Evolutionary conservation across 148 eudicot species (phyloP).

Genomic region (Camellia lanceoleosa): DNA sequence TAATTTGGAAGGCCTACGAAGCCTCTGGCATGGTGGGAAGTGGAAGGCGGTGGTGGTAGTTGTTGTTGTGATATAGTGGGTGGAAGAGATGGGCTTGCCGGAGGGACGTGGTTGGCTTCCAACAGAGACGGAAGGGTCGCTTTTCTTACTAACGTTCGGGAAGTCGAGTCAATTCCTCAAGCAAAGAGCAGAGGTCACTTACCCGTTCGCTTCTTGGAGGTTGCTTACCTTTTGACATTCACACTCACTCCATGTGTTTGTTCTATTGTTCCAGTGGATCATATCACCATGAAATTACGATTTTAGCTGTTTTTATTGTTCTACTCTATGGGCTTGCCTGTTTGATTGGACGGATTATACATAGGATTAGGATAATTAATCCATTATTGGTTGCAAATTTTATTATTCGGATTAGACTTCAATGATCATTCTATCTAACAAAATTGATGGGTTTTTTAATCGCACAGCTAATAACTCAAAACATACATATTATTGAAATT

Average conservation of each 20-base stretch:
- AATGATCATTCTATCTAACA: too few relatives aligned
- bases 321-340: too few relatives aligned
- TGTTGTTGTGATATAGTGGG: conserved; percentile 44
- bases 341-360: too few relatives aligned
- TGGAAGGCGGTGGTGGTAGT: conserved; percentile 52
- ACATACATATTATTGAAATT: too few relatives aligned
- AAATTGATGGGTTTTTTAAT: too few relatives aligned
- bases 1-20: conserved; percentile 51
- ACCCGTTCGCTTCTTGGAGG: conserved; percentile 83
- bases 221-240: conserved; percentile 5
- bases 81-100: conserved; percentile 73
- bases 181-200: conserved; percentile 67
- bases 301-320: background rate
- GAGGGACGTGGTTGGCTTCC: conserved; percentile 87
- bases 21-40: conserved; percentile 60
- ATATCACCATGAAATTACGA: background rate
- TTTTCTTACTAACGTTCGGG: conserved; percentile 82
- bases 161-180: conserved; percentile 28
- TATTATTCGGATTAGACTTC: too few relatives aligned
- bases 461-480: too few relatives aligned
- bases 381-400: too few relatives aligned
- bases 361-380: too few relatives aligned
- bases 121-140: conserved; percentile 62
- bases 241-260: background rate
- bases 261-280: background rate